phyloP scores from a whole-genome alignment of 225 moss, liverwort and hornwort species.

The Sphagnum tenellum region DNA sequence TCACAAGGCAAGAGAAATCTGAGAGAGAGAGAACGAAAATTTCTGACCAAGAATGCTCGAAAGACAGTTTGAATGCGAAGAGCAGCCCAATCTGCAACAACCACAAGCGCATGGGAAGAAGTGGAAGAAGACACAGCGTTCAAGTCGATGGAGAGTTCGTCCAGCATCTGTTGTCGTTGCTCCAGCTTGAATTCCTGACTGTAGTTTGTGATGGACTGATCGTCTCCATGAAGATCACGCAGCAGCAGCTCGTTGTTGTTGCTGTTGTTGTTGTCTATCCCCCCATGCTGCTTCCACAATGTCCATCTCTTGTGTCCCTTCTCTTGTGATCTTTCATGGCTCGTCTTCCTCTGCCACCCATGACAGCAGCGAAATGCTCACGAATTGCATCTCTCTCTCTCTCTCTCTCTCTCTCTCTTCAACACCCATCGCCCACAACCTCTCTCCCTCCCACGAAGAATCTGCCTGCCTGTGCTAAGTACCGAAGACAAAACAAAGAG shows the following conservation, averaged over 20 bases:
- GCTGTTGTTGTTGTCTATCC: slow-evolving; percentile 13
- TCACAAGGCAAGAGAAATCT: background rate
- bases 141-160: slow-evolving; percentile 34
- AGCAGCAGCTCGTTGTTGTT: too few relatives aligned
- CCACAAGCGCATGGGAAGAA: slow-evolving; percentile 41
- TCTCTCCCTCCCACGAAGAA: background rate
- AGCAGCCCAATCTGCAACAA: slow-evolving; percentile 60
- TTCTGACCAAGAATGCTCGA: slow-evolving; percentile 70
- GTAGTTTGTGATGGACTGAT: slow-evolving; percentile 27
- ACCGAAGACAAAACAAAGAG: background rate
- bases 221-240: slow-evolving; percentile 47
- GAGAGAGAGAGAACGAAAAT: background rate
- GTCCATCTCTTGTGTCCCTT: slow-evolving; percentile 53
- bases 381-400: background rate
- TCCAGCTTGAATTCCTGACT: slow-evolving; percentile 46
- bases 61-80: slow-evolving; percentile 90
- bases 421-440: background rate
- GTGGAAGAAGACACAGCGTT: slow-evolving; percentile 13
- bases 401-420: background rate
- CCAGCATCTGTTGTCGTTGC: slow-evolving; percentile 31
- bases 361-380: background rate
- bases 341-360: slow-evolving; percentile 9
- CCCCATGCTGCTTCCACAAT: slow-evolving; percentile 31
- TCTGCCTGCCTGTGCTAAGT: too few relatives aligned
- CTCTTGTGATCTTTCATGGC: slow-evolving; percentile 29